Conservation (phyloP, 495 filamentous ascomycete species). For the Aspergillus cavernicola region DNA sequence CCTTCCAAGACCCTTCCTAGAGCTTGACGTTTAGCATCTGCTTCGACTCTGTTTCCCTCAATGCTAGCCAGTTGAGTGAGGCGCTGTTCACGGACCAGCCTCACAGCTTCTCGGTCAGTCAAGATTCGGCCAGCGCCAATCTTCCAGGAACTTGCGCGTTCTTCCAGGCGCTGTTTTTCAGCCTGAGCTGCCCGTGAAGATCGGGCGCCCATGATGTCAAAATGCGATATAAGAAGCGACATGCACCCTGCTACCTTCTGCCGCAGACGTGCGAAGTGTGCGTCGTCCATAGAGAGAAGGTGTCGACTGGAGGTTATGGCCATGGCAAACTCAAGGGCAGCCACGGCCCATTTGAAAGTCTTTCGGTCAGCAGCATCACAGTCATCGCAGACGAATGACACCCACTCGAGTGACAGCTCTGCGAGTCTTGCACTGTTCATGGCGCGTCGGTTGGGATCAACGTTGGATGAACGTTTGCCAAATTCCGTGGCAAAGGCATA, state of each 20-base stretch:
- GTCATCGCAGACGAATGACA: conserved; percentile 96
- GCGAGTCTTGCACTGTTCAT: conserved; percentile 97
- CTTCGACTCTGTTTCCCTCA: conserved; percentile 72
- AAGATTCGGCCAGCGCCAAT: conserved; percentile 72
- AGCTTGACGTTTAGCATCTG: conserved; percentile 82
- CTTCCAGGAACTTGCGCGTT: conserved; percentile 70
- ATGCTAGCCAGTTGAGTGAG: conserved; percentile 65
- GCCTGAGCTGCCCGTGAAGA: conserved; percentile 89
- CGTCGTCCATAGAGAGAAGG: conserved; percentile 79
- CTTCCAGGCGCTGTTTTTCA: conserved; percentile 75
- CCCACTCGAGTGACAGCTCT: conserved; percentile 90
- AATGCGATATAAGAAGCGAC: conserved; percentile 95
- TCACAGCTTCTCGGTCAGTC: conserved; percentile 79
- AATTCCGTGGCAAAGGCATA: conserved; percentile 99
- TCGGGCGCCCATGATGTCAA: conserved; percentile 97
- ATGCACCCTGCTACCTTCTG: conserved; percentile 95
- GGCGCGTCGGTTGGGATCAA: conserved; percentile 86
- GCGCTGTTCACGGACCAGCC: conserved; percentile 69
- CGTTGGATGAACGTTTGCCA: conserved; percentile 85
- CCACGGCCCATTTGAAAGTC: conserved; percentile 95
- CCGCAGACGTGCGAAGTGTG: conserved; percentile 76
- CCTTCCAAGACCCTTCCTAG: conserved; percentile 88
- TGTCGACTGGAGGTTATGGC: conserved; percentile 90
- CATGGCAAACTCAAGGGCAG: conserved; percentile 95
- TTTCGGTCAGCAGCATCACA: conserved; percentile 92